Base-by-base conservation (phyloP, 1,284 basidiomycete species). In the Cutaneotrichosporon mucoides region DNA sequence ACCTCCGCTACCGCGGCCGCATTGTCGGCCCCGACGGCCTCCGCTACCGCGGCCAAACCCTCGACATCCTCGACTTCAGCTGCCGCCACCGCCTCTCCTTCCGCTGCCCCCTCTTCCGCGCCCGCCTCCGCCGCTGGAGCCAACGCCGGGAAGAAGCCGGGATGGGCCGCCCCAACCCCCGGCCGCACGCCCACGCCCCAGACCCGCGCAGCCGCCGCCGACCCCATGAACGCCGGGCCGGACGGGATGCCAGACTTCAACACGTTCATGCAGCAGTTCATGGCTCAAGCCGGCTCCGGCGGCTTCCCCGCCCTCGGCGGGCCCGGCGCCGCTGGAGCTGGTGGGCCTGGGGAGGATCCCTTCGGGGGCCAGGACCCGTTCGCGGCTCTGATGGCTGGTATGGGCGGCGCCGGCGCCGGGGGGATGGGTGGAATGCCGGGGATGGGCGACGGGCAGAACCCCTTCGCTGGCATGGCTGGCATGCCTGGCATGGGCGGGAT, bases 191-290 rank as follows among this genome's bases (percentile, higher is more conserved):
- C 49, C 10, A 51, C 49, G 38, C 49, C 49, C 8, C 15, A 16
- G 6, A 33, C 49, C 13, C 49, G 49, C 10, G 49, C 49, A 0
- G 49, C 49, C 10, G 49, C 49, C 24, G 49, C 49, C 10, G 49
- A 51, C 38, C 49, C 49, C 10, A 61, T 38, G 2, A 60, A 41
- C 33, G 64, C 24, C 24, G 24, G 61, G 13, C 64, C 68, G 53
- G 69, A 68, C 49, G 73, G 71, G 50, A 69, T 75, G 63, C 60
- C 64, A 0, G 64, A 60, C 40, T 57, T 75, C 15, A 53, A 72
- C 35, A 56, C 68, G n/a, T 64, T 70, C 53, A 67, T 75, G 34
- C 49, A 51, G 50, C 56, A 57, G 50, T 46, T 57, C 43, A 57
- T 53, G 51, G 35, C 43, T 9, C 9, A 51, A 37, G 65, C 62